Percentiles rank a stretch among this genome's conserved stretches.
phyloP scores from a whole-genome alignment of 176 grass and related monocot species.

The Cenchrus purpureus region DNA sequence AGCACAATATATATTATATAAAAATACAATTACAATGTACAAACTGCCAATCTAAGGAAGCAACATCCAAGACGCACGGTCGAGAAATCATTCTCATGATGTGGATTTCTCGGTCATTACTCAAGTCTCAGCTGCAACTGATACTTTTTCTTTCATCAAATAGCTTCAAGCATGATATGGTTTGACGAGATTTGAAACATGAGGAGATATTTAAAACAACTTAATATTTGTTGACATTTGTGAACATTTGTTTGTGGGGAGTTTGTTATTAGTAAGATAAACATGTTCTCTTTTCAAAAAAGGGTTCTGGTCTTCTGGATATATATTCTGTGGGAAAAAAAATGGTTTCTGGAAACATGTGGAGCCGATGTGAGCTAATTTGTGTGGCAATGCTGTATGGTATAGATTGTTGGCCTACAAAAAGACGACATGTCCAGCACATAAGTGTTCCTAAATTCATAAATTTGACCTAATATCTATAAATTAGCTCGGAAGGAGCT shows the following conservation, averaged over 20 bases:
- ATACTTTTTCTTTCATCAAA: no score
- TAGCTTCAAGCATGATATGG: no score
- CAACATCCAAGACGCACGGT: background rate
- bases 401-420: no score
- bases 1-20: background rate
- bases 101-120: no score
- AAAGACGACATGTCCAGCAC: no score
- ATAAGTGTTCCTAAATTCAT: background rate
- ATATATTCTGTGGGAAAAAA: background rate
- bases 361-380: background rate
- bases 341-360: background rate
- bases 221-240: no score
- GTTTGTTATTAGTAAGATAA: background rate
- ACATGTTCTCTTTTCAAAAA: background rate
- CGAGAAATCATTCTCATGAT: no score
- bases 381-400: background rate
- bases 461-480: conserved; percentile 19
- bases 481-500: conserved; percentile 33
- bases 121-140: no score
- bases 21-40: conserved; percentile 5
- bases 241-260: background rate
- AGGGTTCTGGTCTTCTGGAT: no score
- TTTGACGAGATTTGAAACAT: no score
- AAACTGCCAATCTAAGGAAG: conserved; percentile 12
- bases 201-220: no score